Percentiles rank a stretch among this genome's conserved stretches.
Evolutionary conservation across 129 eudicot species (phyloP).

Genomic region (Solidago caesia): DNA sequence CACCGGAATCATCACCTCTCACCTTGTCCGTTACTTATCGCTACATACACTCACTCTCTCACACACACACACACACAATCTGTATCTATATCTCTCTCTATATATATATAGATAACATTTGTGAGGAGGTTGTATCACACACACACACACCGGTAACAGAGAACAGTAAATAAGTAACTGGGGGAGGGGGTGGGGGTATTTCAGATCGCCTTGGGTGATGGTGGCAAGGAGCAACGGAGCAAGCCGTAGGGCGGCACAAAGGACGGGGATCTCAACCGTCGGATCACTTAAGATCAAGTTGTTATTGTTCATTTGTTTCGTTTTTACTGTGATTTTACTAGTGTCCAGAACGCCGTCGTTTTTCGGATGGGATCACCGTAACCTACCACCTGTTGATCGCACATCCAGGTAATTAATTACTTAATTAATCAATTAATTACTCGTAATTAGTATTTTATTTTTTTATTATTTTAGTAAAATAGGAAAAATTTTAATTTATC

Average conservation of each 20-base stretch:
- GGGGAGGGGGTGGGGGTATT: not conserved
- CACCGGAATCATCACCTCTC: not conserved
- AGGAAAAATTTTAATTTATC: not conserved
- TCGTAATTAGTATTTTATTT: not conserved
- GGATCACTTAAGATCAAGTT: not conserved
- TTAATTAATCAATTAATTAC: not conserved
- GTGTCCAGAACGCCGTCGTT: not conserved
- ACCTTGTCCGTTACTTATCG: not conserved
- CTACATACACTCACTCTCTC: no score
- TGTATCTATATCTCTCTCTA: not conserved
- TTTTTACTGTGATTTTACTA: not conserved
- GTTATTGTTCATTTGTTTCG: not conserved
- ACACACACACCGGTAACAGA: not conserved
- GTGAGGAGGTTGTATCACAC: not conserved
- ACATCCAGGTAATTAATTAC: not conserved
- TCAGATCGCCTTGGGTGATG: not conserved
- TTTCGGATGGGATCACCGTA: not conserved
- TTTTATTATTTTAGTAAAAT: not conserved
- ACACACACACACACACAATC: no score
- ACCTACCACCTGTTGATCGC: not conserved
- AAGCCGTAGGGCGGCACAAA: not conserved
- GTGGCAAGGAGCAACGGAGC: not conserved
- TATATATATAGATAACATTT: no score
- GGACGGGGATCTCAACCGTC: not conserved
- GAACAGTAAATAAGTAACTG: not conserved